Evolutionary conservation across 352 stramenopile species (phyloP), one percentile per base, ranked within the genome.

Genomic region (Phytophthora hybrid): DNA sequence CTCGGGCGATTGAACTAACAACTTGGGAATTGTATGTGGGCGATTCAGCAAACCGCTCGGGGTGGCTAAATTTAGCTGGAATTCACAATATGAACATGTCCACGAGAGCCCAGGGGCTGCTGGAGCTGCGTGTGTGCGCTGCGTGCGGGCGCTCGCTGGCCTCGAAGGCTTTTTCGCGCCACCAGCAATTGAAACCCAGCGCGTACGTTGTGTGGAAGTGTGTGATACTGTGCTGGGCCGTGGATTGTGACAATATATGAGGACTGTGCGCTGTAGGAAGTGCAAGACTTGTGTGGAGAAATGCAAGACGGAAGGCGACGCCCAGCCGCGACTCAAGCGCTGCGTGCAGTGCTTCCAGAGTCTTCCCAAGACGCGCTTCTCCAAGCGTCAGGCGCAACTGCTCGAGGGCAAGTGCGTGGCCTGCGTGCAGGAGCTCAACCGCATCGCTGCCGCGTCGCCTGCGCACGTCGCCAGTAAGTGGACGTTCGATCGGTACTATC

Each of bases 321-420:
- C 56, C 14, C 74, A 71, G 32, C 53, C 70, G 23, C 76, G 83
- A 13, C 67, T 88, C 23, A 93, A 93, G 63, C 79, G 81, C 19
- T 94, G 87, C 59, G 78, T 92, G 23, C 87, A 94, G 71, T 94
- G 87, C 79, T 94, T 93, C 69, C 83, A 88, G 57, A 83, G 85
- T 46, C 66, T 91, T 16, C 61, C 80, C 0, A 88, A 88, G 57
- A 65, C 78, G 4, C 76, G 66, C 18, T 94, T 92, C 65, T 94
- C 87, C 62, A 94, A 94, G 76, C 85, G 87, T 9, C 87, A 94
- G 75, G 78, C 77, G 47, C 79, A 91, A 13, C 69, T 86, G 58
- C 54, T 88, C 44, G 83, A 92, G 32, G 76, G 84, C 76, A 94
- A 94, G 68, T 94, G 87, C 67, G 79, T 70, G 21, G 14, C 44